These are phyloP conservation scores for Talaromyces nanjingensis DNA, from an alignment of 495 filamentous ascomycete genomes.

Conservation along the genomic window DNA sequence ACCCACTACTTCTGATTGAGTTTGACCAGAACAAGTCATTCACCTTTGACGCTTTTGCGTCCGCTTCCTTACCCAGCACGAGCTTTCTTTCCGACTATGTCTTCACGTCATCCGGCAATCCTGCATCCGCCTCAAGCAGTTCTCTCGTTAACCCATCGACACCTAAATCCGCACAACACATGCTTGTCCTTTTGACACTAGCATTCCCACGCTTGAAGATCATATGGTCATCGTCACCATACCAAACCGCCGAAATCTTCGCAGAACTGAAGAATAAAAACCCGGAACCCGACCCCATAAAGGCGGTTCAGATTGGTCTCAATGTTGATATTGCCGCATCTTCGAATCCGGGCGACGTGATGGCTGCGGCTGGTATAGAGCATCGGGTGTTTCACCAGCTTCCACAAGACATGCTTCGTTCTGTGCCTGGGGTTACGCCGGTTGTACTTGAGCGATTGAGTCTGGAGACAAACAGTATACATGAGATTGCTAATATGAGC, in stretches of 20 bases:
- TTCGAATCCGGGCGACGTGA: slow-evolving; percentile 53
- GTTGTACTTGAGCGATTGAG: slow-evolving; percentile 66
- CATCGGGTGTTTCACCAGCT: slow-evolving; percentile 54
- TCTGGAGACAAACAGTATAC: slow-evolving; percentile 66
- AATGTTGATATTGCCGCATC: slow-evolving; percentile 48
- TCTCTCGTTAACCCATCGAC: slow-evolving; percentile 35
- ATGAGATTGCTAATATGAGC: slow-evolving; percentile 80
- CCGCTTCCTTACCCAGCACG: slow-evolving; percentile 26
- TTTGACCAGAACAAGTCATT: slow-evolving; percentile 98
- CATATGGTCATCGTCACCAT: slow-evolving; percentile 89
- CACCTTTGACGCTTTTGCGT: slow-evolving; percentile 85
- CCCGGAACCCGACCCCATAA: slow-evolving; percentile 83
- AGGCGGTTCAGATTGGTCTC: slow-evolving; percentile 75
- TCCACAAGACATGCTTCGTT: slow-evolving; percentile 80
- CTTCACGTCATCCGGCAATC: slow-evolving; percentile 55
- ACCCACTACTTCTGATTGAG: slow-evolving; percentile 88
- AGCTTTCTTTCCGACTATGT: slow-evolving; percentile 50
- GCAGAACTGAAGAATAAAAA: slow-evolving; percentile 82
- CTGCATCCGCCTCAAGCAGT: slow-evolving; percentile 42
- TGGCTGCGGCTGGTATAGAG: slow-evolving; percentile 47
- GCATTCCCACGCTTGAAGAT: slow-evolving; percentile 85
- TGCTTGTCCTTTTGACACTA: slow-evolving; percentile 86
- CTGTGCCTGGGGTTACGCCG: slow-evolving; percentile 78
- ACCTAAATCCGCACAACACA: slow-evolving; percentile 75
- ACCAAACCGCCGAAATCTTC: slow-evolving; percentile 97